Percentiles rank a stretch among this genome's conserved stretches.
These are phyloP conservation scores for Leishmania amazonensis DNA, from an alignment of 208 protist genomes.

Conservation along the genomic window DNA sequence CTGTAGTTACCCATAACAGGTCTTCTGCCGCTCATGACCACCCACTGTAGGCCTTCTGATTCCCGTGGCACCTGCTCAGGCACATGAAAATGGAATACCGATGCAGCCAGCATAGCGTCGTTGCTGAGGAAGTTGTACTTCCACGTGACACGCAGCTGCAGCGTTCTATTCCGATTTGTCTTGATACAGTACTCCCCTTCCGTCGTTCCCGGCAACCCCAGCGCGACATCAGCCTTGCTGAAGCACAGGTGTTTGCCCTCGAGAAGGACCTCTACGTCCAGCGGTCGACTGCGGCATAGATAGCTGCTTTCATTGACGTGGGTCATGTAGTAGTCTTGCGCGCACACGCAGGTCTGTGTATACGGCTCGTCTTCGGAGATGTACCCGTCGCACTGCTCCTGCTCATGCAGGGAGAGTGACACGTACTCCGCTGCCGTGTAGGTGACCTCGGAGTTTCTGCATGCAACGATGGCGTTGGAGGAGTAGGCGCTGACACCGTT, in stretches of 20 bases:
- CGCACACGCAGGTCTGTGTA: constrained; percentile 33
- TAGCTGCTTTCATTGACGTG: not conserved
- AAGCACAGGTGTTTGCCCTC: constrained; percentile 33
- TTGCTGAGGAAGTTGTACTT: constrained; percentile 10
- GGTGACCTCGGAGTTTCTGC: not conserved
- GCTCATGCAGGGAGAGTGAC: not conserved
- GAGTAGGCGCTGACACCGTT: not conserved
- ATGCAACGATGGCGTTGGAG: constrained; percentile 4
- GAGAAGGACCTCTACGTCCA: constrained; percentile 37
- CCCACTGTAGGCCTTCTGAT: not conserved
- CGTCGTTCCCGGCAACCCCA: constrained; percentile 37
- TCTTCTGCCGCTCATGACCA: constrained; percentile 1
- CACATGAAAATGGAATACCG: not conserved
- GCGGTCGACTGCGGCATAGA: constrained; percentile 17
- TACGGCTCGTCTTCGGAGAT: not conserved
- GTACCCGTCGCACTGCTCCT: constrained; percentile 1
- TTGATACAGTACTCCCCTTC: constrained; percentile 30
- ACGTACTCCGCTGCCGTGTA: constrained; percentile 5
- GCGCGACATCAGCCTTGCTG: constrained; percentile 23
- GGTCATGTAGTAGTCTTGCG: constrained; percentile 24
- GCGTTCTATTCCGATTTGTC: constrained; percentile 11
- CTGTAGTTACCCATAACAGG: constrained; percentile 12
- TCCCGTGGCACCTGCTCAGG: not conserved
- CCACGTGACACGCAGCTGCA: constrained; percentile 12
- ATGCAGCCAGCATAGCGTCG: constrained; percentile 7